Conservation (phyloP, 1,139 yeast species). For the Geotrichum histeridarum region DNA sequence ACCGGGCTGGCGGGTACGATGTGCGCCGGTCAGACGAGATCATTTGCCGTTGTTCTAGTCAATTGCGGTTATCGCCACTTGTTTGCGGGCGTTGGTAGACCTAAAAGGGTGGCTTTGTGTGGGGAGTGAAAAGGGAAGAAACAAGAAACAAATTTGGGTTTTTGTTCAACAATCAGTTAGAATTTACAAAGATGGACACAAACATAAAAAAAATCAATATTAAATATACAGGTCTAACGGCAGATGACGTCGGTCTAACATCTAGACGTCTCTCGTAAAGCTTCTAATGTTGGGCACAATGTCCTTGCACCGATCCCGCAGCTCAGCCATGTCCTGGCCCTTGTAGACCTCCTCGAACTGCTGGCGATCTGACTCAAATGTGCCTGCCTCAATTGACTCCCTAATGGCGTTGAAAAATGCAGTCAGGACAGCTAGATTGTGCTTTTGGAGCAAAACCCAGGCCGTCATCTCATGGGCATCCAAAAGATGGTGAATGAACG, state of each 20-base stretch:
- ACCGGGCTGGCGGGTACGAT: not conserved
- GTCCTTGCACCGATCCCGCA: slow-evolving; percentile 5
- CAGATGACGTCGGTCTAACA: too few species aligned
- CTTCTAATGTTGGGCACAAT: slow-evolving; percentile 2
- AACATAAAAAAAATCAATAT: too few species aligned
- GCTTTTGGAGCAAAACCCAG: slow-evolving; percentile 40
- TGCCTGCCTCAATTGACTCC: slow-evolving; percentile 30
- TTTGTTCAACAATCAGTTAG: not conserved
- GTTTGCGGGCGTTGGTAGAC: not conserved
- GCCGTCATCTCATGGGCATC: slow-evolving; percentile 43
- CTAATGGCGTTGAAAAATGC: slow-evolving; percentile 36
- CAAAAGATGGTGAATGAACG: slow-evolving; percentile 41
- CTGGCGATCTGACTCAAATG: slow-evolving; percentile 30
- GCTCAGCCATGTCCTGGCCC: slow-evolving; percentile 8
- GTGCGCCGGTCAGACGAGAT: not conserved
- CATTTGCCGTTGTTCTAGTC: not conserved
- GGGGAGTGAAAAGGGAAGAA: not conserved
- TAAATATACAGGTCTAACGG: too few species aligned
- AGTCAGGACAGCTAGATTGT: slow-evolving; percentile 34
- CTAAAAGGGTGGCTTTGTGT: not conserved
- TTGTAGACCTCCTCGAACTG: slow-evolving; percentile 32
- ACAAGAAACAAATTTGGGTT: not conserved
- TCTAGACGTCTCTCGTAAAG: not conserved
- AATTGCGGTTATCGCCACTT: not conserved
- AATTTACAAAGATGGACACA: too few species aligned